Conservation (phyloP, 306 rosid genomes). For the Prunus kanzakura region DNA sequence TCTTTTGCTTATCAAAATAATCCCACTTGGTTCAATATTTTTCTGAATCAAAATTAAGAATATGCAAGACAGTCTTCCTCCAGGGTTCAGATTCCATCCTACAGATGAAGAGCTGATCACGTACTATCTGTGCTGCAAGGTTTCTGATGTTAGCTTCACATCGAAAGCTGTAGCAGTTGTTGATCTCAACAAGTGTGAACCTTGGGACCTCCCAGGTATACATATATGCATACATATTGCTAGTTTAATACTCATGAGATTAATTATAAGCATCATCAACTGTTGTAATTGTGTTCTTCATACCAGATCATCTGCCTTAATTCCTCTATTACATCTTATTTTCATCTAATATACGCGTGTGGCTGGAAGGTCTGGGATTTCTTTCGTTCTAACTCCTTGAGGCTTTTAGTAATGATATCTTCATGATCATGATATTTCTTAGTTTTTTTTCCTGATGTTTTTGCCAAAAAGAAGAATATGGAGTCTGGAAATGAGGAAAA, state of each 20-base stretch:
- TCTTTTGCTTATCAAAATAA: neutral
- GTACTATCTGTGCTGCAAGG: conserved; percentile 58
- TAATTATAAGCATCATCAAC: neutral
- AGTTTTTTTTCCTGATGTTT: neutral
- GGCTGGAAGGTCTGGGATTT: no score
- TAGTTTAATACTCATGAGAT: no score
- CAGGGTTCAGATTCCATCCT: conserved; percentile 94
- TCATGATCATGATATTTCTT: neutral
- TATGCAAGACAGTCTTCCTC: conserved; percentile 82
- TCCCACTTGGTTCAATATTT: neutral
- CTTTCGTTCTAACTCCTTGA: neutral
- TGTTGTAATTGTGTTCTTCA: neutral
- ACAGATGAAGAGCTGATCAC: conserved; percentile 95
- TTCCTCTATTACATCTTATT: neutral
- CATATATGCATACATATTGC: neutral
- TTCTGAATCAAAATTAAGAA: neutral
- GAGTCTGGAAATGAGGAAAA: neutral
- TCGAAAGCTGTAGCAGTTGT: conserved; percentile 72
- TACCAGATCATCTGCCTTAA: neutral
- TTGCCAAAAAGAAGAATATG: neutral
- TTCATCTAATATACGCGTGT: no score
- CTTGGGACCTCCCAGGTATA: conserved; percentile 94
- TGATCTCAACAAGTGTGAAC: conserved; percentile 91
- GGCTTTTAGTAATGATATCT: neutral
- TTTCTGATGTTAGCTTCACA: conserved; percentile 64